phyloP scores from a whole-genome alignment of 2,329 filamentous ascomycete species.

The Claviceps africana region DNA sequence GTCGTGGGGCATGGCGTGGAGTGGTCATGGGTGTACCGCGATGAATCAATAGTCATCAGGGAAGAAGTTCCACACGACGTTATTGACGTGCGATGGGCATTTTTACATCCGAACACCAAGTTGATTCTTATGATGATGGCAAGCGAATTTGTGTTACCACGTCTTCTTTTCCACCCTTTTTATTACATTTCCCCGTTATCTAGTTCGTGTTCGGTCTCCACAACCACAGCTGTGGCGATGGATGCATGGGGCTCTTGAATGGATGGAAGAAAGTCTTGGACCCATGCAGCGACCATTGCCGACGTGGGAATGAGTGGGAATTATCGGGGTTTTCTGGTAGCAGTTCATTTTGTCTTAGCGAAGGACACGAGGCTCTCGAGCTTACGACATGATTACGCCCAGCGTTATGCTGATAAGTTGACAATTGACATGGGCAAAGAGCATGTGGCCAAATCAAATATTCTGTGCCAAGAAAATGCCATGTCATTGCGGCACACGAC shows the following conservation, averaged over 20 bases:
- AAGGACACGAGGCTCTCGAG: background rate
- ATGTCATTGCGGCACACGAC: background rate
- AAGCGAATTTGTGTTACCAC: background rate
- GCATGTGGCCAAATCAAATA: background rate
- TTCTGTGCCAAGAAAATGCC: background rate
- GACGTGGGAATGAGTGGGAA: background rate
- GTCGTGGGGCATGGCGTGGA: background rate
- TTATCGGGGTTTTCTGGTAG: background rate
- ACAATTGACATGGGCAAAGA: background rate
- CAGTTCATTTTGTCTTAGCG: background rate
- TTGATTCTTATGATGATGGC: background rate
- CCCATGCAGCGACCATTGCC: background rate
- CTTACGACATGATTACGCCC: background rate
- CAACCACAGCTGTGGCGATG: background rate
- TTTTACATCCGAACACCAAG: background rate
- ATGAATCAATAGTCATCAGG: background rate
- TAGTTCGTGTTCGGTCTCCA: background rate
- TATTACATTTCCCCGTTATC: background rate
- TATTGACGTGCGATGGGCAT: background rate
- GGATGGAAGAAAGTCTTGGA: background rate
- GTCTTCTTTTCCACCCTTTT: background rate
- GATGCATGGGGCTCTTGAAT: background rate
- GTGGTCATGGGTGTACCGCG: background rate
- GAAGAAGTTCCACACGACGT: background rate
- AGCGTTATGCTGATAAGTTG: background rate